Evolutionary conservation across 2,329 filamentous ascomycete genomes (phyloP), one percentile per base, ranked within the genome.

Genomic region (Malbranchea cinnamomea): DNA sequence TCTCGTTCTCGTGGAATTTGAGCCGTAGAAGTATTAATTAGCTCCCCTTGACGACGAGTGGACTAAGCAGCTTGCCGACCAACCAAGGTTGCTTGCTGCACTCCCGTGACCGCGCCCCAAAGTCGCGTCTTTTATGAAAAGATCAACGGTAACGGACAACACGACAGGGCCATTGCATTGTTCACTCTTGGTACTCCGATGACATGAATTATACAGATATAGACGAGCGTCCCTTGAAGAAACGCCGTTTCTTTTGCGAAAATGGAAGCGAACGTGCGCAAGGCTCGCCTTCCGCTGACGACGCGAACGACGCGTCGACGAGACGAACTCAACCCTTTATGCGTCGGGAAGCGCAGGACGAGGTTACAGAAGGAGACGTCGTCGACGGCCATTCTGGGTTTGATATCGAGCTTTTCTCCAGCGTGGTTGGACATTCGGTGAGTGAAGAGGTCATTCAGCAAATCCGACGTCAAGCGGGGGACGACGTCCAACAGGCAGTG

Each of bases 181-280:
- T n/a, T n/a, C n/a, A n/a, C n/a, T n/a, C n/a, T n/a, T n/a, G n/a
- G n/a, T n/a, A n/a, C n/a, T n/a, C n/a, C n/a, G n/a, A 15, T 9
- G 30, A 21, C 24, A 59, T 60, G 56, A 48, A 43, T 34, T 46
- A 45, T 23, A 42, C 47, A 41, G 53, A 62, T 34, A 46, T 63
- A 26, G 60, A 69, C 28, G 59, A 68, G 25, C 55, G 66, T 12
- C 72, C 71, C 4, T 49, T 53, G 14, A 77, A 77, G 52, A 74
- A 72, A 51, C 60, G 68, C 37, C 65, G 71, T 16, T 75, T 75
- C 52, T 76, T 77, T 41, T 57, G 63, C 10, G 67, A 73, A 25
- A 62, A 67, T 16, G 42, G 43, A 28, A 39, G 5, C 20, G 25
- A 29, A 23, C 6, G n/a, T 11, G 4, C 8, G 12, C n/a, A 26